Conservation (phyloP, 148 eudicot species). For the Persicaria maculosa region DNA sequence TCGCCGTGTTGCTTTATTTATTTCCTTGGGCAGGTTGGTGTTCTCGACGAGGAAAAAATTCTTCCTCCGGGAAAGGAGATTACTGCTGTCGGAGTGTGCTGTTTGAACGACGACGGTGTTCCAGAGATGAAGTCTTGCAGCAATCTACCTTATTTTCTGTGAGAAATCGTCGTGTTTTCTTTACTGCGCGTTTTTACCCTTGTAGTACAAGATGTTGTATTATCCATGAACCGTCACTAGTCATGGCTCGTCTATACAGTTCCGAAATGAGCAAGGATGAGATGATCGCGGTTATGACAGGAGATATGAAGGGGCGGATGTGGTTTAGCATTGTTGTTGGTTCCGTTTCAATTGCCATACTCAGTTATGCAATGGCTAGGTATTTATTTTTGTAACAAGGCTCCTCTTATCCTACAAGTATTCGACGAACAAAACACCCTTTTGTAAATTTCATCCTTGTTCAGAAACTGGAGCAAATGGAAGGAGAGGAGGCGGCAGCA, state of each 20-base stretch:
- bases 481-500: not conserved
- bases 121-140: conserved; percentile 63
- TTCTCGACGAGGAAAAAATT: conserved; percentile 80
- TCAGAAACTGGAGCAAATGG: not conserved
- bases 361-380: conserved; percentile 15
- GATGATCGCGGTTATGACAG: conserved; percentile 57
- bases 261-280: conserved; percentile 71
- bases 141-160: conserved; percentile 81
- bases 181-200: not conserved
- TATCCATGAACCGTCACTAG: not conserved
- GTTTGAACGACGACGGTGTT: conserved; percentile 37
- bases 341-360: conserved; percentile 56
- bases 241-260: conserved; percentile 29
- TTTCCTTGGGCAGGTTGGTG: conserved; percentile 45
- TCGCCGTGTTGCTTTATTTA: not conserved
- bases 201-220: not conserved
- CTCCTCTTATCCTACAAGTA: too few species aligned
- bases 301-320: conserved; percentile 37
- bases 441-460: conserved; percentile 26
- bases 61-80: conserved; percentile 81
- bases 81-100: conserved; percentile 76
- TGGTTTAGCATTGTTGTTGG: conserved; percentile 73
- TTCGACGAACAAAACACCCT: not conserved
- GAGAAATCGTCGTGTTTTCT: conserved; percentile 15
- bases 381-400: not conserved